A percentile compares a stretch with the other conserved stretches of the same genome.
phyloP scores from a whole-genome alignment of 495 filamentous ascomycete species.

The Hypoxylon fragiforme region DNA sequence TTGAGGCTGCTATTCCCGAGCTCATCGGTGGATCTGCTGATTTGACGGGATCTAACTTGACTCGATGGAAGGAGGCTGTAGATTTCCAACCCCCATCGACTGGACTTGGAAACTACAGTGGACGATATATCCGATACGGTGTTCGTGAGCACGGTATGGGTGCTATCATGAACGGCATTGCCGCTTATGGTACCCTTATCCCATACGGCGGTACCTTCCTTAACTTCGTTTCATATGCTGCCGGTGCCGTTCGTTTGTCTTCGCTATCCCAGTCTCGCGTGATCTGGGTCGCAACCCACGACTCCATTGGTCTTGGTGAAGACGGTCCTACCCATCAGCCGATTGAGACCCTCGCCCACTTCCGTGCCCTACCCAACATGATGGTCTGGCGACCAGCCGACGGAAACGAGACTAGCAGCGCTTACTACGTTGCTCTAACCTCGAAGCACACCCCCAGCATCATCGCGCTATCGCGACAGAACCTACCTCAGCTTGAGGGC shows the following conservation, averaged over 20 bases:
- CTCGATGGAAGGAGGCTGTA: constrained; percentile 91
- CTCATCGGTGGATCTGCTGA: constrained; percentile 95
- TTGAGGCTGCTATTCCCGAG: constrained; percentile 83
- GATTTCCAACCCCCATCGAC: constrained; percentile 95
- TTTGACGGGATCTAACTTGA: constrained; percentile 98
- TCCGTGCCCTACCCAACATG: constrained; percentile 98
- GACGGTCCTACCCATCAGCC: constrained; percentile 99
- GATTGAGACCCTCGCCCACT: constrained; percentile 98
- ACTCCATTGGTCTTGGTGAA: constrained; percentile 99
- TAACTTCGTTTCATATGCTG: constrained; percentile 99
- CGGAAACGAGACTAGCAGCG: constrained; percentile 96
- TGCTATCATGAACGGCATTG: constrained; percentile 96
- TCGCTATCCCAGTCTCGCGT: constrained; percentile 87
- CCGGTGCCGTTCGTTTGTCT: constrained; percentile 91
- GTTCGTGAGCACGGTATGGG: constrained; percentile 98
- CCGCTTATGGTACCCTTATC: constrained; percentile 93
- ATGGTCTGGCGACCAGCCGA: constrained; percentile 99
- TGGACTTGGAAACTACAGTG: constrained; percentile 81
- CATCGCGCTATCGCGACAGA: constrained; percentile 94
- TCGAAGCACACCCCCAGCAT: constrained; percentile 90
- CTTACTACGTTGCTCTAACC: constrained; percentile 94
- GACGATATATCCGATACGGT: constrained; percentile 96
- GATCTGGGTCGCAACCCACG: constrained; percentile 98
- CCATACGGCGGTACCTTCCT: constrained; percentile 96
- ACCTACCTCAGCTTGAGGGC: constrained; percentile 95